Percentiles rank a stretch among this genome's conserved stretches.
These are phyloP conservation scores for Hericium coralloides DNA, from an alignment of 768 basidiomycete genomes.

Conservation along the genomic window DNA sequence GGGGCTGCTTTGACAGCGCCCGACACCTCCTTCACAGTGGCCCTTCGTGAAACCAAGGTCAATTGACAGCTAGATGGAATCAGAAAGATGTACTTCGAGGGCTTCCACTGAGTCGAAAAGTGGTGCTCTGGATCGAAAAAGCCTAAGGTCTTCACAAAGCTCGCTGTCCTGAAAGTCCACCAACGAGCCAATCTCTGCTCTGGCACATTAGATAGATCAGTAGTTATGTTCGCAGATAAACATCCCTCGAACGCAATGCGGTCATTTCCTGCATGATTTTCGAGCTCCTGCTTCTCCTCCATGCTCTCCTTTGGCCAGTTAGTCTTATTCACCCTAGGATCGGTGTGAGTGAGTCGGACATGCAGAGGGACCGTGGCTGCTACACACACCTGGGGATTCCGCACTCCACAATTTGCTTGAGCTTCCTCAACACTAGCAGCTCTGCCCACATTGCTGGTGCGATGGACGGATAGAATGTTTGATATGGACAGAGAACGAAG, in stretches of 20 bases:
- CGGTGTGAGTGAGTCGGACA: neutral
- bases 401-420: constrained; percentile 88
- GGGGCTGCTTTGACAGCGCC: no score
- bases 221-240: neutral
- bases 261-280: constrained; percentile 87
- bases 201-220: neutral
- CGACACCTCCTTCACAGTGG: no score
- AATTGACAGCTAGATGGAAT: constrained; percentile 44
- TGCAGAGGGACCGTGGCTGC: neutral
- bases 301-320: constrained; percentile 99
- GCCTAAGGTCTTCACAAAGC: constrained; percentile 93
- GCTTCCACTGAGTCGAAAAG: neutral
- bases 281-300: constrained; percentile 96
- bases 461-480: constrained; percentile 21
- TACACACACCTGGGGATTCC: constrained; percentile 86
- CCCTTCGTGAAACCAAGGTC: no score
- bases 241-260: constrained; percentile 94
- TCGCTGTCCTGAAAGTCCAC: constrained; percentile 96
- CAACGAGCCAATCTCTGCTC: constrained; percentile 85
- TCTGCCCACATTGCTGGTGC: constrained; percentile 78
- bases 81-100: neutral
- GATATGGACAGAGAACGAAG: neutral
- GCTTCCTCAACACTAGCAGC: constrained; percentile 84
- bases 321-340: constrained; percentile 85
- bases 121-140: constrained; percentile 90